phyloP scores from a whole-genome alignment of 371 early-diverging fungal genomes.

The Mucor lusitanicus region DNA sequence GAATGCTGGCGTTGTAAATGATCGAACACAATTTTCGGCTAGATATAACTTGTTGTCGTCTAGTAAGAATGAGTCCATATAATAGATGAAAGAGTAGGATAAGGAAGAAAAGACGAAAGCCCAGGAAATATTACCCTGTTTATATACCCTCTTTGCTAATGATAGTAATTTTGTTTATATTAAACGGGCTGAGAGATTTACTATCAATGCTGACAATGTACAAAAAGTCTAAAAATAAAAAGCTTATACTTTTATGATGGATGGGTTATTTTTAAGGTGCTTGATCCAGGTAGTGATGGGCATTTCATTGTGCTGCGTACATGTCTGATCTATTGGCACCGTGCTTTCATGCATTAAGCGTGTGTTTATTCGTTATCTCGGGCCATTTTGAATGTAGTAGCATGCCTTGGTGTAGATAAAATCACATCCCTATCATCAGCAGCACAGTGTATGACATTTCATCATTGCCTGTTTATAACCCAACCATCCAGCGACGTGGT shows the following conservation, averaged over 20 bases:
- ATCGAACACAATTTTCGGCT: constrained; percentile 12
- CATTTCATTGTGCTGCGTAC: background rate
- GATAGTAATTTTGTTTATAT: background rate
- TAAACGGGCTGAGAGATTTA: background rate
- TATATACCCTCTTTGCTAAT: background rate
- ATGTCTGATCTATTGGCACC: background rate
- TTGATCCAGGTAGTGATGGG: background rate
- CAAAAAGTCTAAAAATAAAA: background rate
- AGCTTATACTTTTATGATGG: background rate
- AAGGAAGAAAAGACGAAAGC: background rate
- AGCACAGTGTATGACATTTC: no score
- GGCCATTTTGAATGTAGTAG: no score
- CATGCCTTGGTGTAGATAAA: no score
- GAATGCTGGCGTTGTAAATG: constrained; percentile 12
- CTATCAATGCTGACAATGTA: background rate
- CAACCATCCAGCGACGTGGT: no score
- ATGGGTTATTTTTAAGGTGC: background rate
- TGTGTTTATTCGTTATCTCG: background rate
- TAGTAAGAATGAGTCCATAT: constrained; percentile 11
- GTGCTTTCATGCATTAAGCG: background rate
- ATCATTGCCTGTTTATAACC: no score
- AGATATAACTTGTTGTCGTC: background rate
- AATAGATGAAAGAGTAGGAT: background rate
- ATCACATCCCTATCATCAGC: no score
- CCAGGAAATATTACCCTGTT: background rate